Conservation (phyloP, 768 basidiomycete species). For the Rubroboletus satanas region DNA sequence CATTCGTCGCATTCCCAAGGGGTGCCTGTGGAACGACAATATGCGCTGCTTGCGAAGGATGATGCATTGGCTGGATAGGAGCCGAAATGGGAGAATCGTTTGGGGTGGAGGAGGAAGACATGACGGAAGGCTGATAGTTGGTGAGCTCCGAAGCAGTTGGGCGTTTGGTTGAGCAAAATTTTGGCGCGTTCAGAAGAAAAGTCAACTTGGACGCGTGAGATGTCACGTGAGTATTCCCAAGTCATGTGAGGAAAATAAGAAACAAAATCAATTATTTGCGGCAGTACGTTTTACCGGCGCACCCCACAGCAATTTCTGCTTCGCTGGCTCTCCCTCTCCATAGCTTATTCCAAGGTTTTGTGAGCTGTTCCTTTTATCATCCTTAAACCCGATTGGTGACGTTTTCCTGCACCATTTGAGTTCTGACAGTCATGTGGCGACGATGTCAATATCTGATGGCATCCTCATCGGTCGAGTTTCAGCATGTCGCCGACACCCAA, state of each 20-base stretch:
- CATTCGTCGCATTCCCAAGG: slow-evolving; percentile 61
- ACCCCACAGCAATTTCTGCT: too few relatives aligned
- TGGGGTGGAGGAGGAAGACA: slow-evolving; percentile 54
- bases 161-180: neutral
- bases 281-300: too few relatives aligned
- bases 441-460: neutral
- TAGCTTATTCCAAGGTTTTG: neutral
- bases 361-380: neutral
- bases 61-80: slow-evolving; percentile 80
- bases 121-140: slow-evolving; percentile 31
- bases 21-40: slow-evolving; percentile 78
- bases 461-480: neutral
- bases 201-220: slow-evolving; percentile 27
- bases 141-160: neutral
- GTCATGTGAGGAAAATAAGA: slow-evolving; percentile 13
- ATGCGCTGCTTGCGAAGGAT: slow-evolving; percentile 76
- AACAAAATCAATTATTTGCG: too few relatives aligned
- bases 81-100: slow-evolving; percentile 60
- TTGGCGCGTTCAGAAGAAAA: slow-evolving; percentile 15
- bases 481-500: neutral
- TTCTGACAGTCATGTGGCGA: neutral
- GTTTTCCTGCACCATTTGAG: neutral
- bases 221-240: slow-evolving; percentile 20
- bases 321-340: too few relatives aligned
- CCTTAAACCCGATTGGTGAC: neutral